These are phyloP conservation scores for Botrytis pseudocinerea DNA, from an alignment of 2,329 filamentous ascomycete genomes.

Conservation along the genomic window DNA sequence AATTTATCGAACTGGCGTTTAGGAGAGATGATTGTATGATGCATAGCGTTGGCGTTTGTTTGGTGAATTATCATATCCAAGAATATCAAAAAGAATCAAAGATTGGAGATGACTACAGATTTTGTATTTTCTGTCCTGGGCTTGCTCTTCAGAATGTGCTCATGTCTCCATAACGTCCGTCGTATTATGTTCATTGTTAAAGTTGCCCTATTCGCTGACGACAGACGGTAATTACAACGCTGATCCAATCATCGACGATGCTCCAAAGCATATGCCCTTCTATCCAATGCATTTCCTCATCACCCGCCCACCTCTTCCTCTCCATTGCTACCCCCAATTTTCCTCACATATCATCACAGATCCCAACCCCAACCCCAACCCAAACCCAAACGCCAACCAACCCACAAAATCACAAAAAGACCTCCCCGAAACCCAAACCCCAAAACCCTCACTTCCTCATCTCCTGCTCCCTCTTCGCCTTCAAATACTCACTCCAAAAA, in stretches of 20 bases:
- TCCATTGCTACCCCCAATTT: constrained; percentile 18
- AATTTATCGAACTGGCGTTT: constrained; percentile 21
- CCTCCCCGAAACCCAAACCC: not conserved
- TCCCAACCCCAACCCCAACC: too few species aligned
- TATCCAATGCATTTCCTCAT: not conserved
- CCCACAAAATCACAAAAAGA: constrained; percentile 13
- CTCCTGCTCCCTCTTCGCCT: constrained; percentile 43
- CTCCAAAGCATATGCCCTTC: not conserved
- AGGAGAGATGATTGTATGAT: constrained; percentile 14
- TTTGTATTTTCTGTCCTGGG: not conserved
- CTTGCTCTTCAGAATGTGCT: not conserved
- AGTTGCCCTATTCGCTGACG: not conserved
- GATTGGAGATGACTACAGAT: not conserved
- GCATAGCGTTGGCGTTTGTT: constrained; percentile 31
- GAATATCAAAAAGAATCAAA: not conserved
- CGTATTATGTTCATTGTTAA: not conserved
- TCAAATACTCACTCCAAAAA: constrained; percentile 61
- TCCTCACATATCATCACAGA: too few species aligned
- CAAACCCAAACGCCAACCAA: not conserved
- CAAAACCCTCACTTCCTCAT: constrained; percentile 26
- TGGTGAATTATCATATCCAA: constrained; percentile 9
- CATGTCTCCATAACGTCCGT: not conserved
- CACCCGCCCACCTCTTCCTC: constrained; percentile 14
- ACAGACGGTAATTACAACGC: not conserved
- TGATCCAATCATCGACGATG: not conserved